phyloP scores from a whole-genome alignment of 2,329 filamentous ascomycete species.

The Rhynchosporium secalis region DNA sequence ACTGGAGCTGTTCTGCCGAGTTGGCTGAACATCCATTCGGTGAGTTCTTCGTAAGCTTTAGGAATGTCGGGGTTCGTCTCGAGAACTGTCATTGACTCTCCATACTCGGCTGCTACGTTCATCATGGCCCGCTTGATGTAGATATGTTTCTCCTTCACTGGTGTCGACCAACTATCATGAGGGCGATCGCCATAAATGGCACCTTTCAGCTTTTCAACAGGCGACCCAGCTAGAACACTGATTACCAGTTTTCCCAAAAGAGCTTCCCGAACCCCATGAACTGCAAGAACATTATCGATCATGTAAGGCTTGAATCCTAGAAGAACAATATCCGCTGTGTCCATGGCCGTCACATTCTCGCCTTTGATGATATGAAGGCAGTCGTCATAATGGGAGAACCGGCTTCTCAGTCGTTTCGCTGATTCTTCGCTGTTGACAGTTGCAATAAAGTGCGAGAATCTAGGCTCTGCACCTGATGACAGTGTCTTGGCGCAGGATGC shows the following conservation, averaged over 20 bases:
- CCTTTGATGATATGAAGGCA: slow-evolving; percentile 39
- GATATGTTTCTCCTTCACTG: slow-evolving; percentile 41
- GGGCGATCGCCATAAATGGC: slow-evolving; percentile 44
- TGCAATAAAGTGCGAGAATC: slow-evolving; percentile 42
- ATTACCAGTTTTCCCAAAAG: slow-evolving; percentile 80
- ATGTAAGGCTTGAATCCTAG: slow-evolving; percentile 81
- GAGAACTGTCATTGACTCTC: slow-evolving; percentile 82
- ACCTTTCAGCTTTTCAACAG: slow-evolving; percentile 64
- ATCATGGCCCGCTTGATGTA: slow-evolving; percentile 78
- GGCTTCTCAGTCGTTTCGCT: slow-evolving; percentile 38
- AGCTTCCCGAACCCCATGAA: slow-evolving; percentile 68
- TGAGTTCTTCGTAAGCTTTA: slow-evolving; percentile 55
- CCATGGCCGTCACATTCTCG: slow-evolving; percentile 68
- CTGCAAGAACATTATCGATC: slow-evolving; percentile 65
- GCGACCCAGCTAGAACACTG: slow-evolving; percentile 78
- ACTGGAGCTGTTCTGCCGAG: slow-evolving; percentile 71
- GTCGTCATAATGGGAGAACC: slow-evolving; percentile 38
- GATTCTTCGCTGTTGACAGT: slow-evolving; percentile 46
- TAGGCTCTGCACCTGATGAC: slow-evolving; percentile 23
- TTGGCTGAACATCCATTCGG: slow-evolving; percentile 75
- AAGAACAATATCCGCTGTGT: slow-evolving; percentile 71
- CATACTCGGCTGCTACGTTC: slow-evolving; percentile 77
- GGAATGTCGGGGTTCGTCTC: slow-evolving; percentile 52
- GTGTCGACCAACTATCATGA: neutral
- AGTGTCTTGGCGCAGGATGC: slow-evolving; percentile 24